Evolutionary conservation across 129 eudicot species (phyloP).

Genomic region (Saposhnikovia divaricata): DNA sequence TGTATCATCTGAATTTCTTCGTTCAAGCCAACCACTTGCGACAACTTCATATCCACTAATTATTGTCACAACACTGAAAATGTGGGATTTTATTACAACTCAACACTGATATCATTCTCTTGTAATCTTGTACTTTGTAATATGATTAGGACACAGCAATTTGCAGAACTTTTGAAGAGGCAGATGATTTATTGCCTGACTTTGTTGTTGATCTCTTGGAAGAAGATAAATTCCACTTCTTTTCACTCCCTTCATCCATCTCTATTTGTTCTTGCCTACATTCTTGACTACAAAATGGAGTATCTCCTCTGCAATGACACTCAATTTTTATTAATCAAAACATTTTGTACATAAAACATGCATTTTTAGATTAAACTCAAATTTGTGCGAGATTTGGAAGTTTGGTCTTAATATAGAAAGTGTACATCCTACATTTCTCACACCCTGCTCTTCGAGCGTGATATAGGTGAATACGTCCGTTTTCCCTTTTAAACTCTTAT

Average conservation of each 20-base stretch:
- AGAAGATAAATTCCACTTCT: slow-evolving; percentile 47
- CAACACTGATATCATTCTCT: not conserved
- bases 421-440: no score
- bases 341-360: not conserved
- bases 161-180: slow-evolving; percentile 32
- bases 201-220: slow-evolving; percentile 41
- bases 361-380: not conserved
- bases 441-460: no score
- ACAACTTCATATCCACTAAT: not conserved
- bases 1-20: not conserved
- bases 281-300: slow-evolving; percentile 93
- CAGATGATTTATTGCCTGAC: slow-evolving; percentile 41
- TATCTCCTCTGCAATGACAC: slow-evolving; percentile 60
- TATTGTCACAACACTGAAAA: not conserved
- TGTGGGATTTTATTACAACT: not conserved
- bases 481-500: not conserved
- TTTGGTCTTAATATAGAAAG: not conserved
- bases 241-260: slow-evolving; percentile 69
- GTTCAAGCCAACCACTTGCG: not conserved
- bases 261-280: slow-evolving; percentile 96
- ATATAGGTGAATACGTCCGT: no score
- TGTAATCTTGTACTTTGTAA: not conserved
- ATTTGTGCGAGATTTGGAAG: not conserved
- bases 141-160: slow-evolving; percentile 36
- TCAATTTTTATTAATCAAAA: not conserved